Conservation (phyloP, 768 basidiomycete species). For the Amanita exitialis region DNA sequence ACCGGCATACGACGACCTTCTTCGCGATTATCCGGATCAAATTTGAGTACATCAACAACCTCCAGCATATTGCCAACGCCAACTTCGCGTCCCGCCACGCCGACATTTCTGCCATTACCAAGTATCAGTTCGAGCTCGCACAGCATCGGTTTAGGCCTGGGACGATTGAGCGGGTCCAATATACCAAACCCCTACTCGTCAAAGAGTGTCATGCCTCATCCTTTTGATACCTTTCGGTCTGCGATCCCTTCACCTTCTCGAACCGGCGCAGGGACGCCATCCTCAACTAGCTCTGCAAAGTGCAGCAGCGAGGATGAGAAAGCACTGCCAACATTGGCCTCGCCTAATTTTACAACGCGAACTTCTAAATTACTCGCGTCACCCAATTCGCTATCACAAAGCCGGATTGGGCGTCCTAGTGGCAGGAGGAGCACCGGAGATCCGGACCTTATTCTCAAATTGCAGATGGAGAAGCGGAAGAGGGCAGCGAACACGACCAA, state of each 20-base stretch:
- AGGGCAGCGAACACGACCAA: slow-evolving; percentile 5
- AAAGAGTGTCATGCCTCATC: not conserved
- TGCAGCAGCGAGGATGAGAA: slow-evolving; percentile 7
- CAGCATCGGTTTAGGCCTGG: slow-evolving; percentile 32
- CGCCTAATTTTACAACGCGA: not conserved
- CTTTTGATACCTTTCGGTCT: slow-evolving; percentile 1
- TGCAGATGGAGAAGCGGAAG: slow-evolving; percentile 8
- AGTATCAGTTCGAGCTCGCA: slow-evolving; percentile 38
- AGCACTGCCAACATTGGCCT: slow-evolving; percentile 1
- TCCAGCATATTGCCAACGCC: slow-evolving; percentile 57
- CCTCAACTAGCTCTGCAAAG: slow-evolving; percentile 20
- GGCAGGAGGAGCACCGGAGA: slow-evolving; percentile 22
- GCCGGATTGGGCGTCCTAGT: slow-evolving; percentile 35
- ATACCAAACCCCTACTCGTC: slow-evolving; percentile 16
- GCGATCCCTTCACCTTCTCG: slow-evolving; percentile 23
- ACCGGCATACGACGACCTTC: slow-evolving; percentile 52
- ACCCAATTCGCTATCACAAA: slow-evolving; percentile 23
- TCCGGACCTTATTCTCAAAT: slow-evolving; percentile 6
- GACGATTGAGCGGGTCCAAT: slow-evolving; percentile 35
- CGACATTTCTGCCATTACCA: slow-evolving; percentile 69
- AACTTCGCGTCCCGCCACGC: slow-evolving; percentile 62
- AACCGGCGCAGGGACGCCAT: slow-evolving; percentile 27
- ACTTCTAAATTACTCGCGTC: slow-evolving; percentile 11
- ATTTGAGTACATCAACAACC: slow-evolving; percentile 35
- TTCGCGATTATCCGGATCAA: slow-evolving; percentile 63